Conservation (phyloP, 805 yeast genomes). For the Ogataea corticis region DNA sequence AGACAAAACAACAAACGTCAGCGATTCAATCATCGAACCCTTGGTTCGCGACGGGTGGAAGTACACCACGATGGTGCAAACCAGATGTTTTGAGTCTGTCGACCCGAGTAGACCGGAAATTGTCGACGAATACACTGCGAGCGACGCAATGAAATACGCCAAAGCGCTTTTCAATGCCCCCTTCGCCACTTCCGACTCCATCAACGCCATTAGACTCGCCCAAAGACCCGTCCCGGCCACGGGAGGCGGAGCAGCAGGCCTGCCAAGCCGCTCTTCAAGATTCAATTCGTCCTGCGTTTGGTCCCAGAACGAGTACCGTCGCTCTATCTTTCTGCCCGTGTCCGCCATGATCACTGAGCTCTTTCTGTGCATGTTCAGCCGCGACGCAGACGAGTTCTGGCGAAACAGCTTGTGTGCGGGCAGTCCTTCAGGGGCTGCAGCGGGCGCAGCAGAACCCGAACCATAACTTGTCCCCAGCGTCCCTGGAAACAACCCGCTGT, state of each 20-base stretch:
- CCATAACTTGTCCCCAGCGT: not conserved
- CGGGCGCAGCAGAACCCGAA: slow-evolving; percentile 5
- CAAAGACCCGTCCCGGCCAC: slow-evolving; percentile 12
- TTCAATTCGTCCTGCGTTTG: slow-evolving; percentile 25
- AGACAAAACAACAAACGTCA: slow-evolving; percentile 58
- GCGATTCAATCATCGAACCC: slow-evolving; percentile 79
- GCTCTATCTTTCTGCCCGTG: slow-evolving; percentile 40
- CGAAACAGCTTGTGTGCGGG: slow-evolving; percentile 9
- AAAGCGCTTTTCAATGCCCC: slow-evolving; percentile 63
- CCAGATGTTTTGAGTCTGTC: slow-evolving; percentile 75
- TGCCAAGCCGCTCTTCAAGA: slow-evolving; percentile 13
- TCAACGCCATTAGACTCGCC: not conserved
- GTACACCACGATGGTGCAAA: slow-evolving; percentile 81
- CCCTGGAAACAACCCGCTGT: no score
- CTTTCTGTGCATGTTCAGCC: slow-evolving; percentile 25
- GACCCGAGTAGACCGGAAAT: slow-evolving; percentile 55
- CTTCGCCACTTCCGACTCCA: slow-evolving; percentile 10
- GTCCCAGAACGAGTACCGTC: slow-evolving; percentile 33
- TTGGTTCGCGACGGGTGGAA: slow-evolving; percentile 79
- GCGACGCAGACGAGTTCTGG: slow-evolving; percentile 15
- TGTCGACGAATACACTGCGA: slow-evolving; percentile 62
- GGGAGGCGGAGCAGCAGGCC: not conserved
- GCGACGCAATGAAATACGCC: slow-evolving; percentile 73
- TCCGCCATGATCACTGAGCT: slow-evolving; percentile 46
- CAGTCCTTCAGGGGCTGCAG: slow-evolving; percentile 3